Evolutionary conservation across 768 basidiomycete species (phyloP).

Genomic region (Mycena galericulata): DNA sequence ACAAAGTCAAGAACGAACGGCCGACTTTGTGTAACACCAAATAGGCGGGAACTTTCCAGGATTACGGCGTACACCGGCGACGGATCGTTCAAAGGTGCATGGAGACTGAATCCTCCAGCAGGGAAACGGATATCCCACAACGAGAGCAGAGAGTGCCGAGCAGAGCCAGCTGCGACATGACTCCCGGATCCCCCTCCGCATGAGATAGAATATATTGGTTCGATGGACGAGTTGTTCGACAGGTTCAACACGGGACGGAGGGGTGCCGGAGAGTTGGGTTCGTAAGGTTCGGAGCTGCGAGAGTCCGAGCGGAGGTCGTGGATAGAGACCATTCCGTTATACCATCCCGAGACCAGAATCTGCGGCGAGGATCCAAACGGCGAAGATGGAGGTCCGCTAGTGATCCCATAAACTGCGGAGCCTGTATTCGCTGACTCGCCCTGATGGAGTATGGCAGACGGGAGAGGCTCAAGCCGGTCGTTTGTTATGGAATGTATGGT

Average conservation of each 20-base stretch:
- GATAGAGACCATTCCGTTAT: slow-evolving; percentile 77
- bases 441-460: slow-evolving; percentile 61
- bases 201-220: slow-evolving; percentile 82
- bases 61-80: slow-evolving; percentile 83
- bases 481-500: slow-evolving; percentile 65
- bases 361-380: slow-evolving; percentile 80
- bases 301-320: slow-evolving; percentile 78
- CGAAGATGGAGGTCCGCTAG: slow-evolving; percentile 68
- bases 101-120: slow-evolving; percentile 76
- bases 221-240: slow-evolving; percentile 74
- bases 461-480: slow-evolving; percentile 56
- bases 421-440: slow-evolving; percentile 35
- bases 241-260: slow-evolving; percentile 72
- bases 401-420: slow-evolving; percentile 82
- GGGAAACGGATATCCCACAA: slow-evolving; percentile 85
- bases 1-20: slow-evolving; percentile 86
- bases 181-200: slow-evolving; percentile 77
- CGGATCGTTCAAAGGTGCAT: slow-evolving; percentile 82
- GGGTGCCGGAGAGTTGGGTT: slow-evolving; percentile 41
- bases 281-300: slow-evolving; percentile 34
- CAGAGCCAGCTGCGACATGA: slow-evolving; percentile 81
- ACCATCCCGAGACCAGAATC: slow-evolving; percentile 85
- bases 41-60: slow-evolving; percentile 83
- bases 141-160: slow-evolving; percentile 80
- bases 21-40: slow-evolving; percentile 81